A percentile compares a stretch with the other conserved stretches of the same genome.
Evolutionary conservation across 306 rosid genomes (phyloP).

Genomic region (Pueraria montana): DNA sequence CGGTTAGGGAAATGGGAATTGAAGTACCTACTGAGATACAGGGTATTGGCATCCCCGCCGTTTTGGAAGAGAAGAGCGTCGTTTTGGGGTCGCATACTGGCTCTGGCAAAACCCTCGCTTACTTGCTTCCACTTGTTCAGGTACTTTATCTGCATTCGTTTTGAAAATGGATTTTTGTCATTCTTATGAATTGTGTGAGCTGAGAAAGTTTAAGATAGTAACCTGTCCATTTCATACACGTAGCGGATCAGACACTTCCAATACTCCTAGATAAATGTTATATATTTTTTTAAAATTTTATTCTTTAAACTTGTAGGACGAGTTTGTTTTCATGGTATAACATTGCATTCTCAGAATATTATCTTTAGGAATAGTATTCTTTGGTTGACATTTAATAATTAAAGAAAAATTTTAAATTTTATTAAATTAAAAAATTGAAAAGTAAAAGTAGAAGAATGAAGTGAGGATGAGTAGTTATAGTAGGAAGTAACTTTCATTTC

Average conservation of each 20-base stretch:
- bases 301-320: too few species aligned
- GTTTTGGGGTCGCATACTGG: conserved; percentile 98
- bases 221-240: background rate
- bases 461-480: background rate
- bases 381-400: too few species aligned
- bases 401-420: too few species aligned
- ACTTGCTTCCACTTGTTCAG: conserved; percentile 95
- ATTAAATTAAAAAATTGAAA: too few species aligned
- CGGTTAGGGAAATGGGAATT: conserved; percentile 80
- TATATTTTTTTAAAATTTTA: too few species aligned
- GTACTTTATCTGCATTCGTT: conserved; percentile 47
- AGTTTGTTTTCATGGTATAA: too few species aligned
- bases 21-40: conserved; percentile 94
- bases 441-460: background rate
- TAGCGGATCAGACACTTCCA: background rate
- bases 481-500: background rate
- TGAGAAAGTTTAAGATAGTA: background rate
- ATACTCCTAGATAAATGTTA: too few species aligned
- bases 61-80: conserved; percentile 81
- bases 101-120: conserved; percentile 95
- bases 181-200: background rate
- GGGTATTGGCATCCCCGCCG: conserved; percentile 88
- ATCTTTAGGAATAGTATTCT: too few species aligned
- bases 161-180: background rate
- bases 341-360: too few species aligned